phyloP scores from a whole-genome alignment of 192 early-diverging fungal species.

The Thoreauomyces humboldtii region DNA sequence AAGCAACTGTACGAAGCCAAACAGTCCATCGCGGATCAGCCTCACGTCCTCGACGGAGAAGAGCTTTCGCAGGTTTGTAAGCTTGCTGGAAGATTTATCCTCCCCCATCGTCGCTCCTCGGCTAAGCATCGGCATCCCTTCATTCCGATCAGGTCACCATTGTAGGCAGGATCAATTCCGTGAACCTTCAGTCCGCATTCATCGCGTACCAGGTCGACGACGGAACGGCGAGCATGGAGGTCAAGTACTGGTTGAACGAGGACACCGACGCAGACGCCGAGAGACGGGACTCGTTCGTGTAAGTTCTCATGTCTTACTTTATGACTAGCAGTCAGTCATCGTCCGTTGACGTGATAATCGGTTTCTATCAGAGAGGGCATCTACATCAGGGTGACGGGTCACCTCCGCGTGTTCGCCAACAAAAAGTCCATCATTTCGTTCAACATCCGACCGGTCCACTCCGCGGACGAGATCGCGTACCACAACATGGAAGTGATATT shows the following conservation, averaged over 20 bases:
- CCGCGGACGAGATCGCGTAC: constrained; percentile 75
- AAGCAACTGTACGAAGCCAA: constrained; percentile 63
- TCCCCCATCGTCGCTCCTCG: background rate
- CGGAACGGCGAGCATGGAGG: constrained; percentile 75
- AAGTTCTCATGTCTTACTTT: background rate
- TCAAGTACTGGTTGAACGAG: constrained; percentile 57
- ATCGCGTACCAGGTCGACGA: constrained; percentile 74
- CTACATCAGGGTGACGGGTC: constrained; percentile 74
- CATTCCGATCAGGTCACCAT: constrained; percentile 55
- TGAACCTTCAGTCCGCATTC: constrained; percentile 56
- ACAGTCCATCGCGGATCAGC: constrained; percentile 52
- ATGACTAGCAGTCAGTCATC: too few species aligned
- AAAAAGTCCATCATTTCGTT: constrained; percentile 52
- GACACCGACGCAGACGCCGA: constrained; percentile 24
- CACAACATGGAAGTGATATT: constrained; percentile 71
- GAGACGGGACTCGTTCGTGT: background rate
- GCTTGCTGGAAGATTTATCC: too few species aligned
- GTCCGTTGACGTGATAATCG: too few species aligned
- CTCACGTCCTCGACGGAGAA: constrained; percentile 64
- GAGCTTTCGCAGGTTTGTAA: constrained; percentile 72
- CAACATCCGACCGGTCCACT: constrained; percentile 60
- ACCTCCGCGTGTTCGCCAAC: constrained; percentile 62
- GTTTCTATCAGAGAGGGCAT: constrained; percentile 45
- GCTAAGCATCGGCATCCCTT: background rate
- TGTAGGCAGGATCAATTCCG: constrained; percentile 65